These are phyloP conservation scores for Calocybe cyanea DNA, from an alignment of 768 basidiomycete genomes.

Conservation along the genomic window DNA sequence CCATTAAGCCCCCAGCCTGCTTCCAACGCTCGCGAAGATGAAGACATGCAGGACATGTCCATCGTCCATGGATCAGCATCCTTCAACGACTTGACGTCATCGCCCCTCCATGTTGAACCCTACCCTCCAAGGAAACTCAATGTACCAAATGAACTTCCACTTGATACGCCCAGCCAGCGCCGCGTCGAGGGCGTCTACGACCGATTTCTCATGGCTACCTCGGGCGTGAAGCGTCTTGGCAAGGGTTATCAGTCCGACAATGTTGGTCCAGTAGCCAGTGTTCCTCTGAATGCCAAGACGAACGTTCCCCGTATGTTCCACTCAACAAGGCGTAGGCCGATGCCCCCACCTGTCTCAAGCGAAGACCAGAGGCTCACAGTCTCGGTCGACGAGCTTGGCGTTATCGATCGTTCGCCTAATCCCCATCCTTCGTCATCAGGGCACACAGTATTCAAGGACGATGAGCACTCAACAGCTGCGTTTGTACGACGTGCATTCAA, in stretches of 20 bases:
- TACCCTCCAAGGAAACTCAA: conserved; percentile 49
- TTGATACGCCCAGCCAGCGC: conserved; percentile 55
- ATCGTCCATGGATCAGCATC: conserved; percentile 28
- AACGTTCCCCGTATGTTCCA: conserved; percentile 44
- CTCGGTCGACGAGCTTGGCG: conserved; percentile 66
- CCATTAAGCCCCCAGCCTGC: conserved; percentile 30
- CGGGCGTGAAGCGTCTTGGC: conserved; percentile 75
- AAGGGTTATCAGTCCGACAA: conserved; percentile 79
- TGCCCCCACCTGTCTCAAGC: conserved; percentile 74
- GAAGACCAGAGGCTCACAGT: conserved; percentile 47
- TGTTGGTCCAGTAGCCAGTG: conserved; percentile 36
- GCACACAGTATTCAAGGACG: conserved; percentile 37
- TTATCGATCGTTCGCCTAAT: conserved; percentile 34
- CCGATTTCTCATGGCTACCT: conserved; percentile 77
- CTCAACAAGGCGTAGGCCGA: conserved; percentile 41
- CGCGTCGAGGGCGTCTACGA: conserved; percentile 76
- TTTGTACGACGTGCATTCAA: conserved; percentile 71
- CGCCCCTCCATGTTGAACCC: conserved; percentile 61
- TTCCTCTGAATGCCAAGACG: conserved; percentile 22
- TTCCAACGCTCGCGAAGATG: conserved; percentile 26
- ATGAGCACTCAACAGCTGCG: conserved; percentile 45
- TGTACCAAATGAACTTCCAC: conserved; percentile 30
- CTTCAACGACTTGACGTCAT: conserved; percentile 55
- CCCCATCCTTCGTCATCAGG: conserved; percentile 17
- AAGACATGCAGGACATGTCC: conserved; percentile 27